A percentile compares a stretch with the other conserved stretches of the same genome.
These are phyloP conservation scores for Trametes cubensis DNA, from an alignment of 768 basidiomycete genomes.

Conservation along the genomic window DNA sequence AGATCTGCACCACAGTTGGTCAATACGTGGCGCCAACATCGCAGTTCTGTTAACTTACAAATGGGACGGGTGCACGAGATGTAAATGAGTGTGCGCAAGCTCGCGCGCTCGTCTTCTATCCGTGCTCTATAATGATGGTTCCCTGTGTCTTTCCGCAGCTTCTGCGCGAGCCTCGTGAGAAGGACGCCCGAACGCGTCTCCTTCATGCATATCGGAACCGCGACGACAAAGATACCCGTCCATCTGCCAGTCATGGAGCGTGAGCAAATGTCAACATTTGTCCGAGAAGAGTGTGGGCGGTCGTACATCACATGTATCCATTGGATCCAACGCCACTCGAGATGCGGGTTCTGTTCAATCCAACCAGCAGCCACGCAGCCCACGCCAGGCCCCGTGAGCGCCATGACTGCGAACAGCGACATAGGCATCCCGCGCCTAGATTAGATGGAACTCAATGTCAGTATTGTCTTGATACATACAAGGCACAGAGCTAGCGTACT, in stretches of 20 bases:
- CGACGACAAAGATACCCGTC: conserved; percentile 50
- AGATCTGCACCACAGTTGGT: conserved; percentile 47
- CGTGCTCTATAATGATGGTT: conserved; percentile 63
- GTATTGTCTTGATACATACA: not conserved
- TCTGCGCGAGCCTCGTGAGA: conserved; percentile 63
- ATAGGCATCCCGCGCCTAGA: conserved; percentile 76
- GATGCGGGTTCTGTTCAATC: conserved; percentile 58
- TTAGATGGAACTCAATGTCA: not conserved
- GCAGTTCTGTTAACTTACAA: conserved; percentile 46
- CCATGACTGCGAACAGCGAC: conserved; percentile 67
- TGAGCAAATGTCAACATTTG: too few species aligned
- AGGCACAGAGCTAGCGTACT: conserved; percentile 44
- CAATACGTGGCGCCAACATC: not conserved
- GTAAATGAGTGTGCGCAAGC: conserved; percentile 60
- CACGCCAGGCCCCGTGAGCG: conserved; percentile 62
- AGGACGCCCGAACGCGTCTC: conserved; percentile 79
- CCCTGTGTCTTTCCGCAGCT: conserved; percentile 65
- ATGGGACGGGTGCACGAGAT: conserved; percentile 73
- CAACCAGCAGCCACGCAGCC: conserved; percentile 68
- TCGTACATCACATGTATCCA: conserved; percentile 72
- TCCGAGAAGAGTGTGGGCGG: too few species aligned
- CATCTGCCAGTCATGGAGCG: conserved; percentile 40
- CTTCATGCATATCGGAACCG: conserved; percentile 57
- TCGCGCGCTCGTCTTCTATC: conserved; percentile 63
- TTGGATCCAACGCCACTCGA: conserved; percentile 84